Evolutionary conservation across 768 basidiomycete species (phyloP), one percentile per base, ranked within the genome.

Genomic region (Hydnomerulius pinastri): DNA sequence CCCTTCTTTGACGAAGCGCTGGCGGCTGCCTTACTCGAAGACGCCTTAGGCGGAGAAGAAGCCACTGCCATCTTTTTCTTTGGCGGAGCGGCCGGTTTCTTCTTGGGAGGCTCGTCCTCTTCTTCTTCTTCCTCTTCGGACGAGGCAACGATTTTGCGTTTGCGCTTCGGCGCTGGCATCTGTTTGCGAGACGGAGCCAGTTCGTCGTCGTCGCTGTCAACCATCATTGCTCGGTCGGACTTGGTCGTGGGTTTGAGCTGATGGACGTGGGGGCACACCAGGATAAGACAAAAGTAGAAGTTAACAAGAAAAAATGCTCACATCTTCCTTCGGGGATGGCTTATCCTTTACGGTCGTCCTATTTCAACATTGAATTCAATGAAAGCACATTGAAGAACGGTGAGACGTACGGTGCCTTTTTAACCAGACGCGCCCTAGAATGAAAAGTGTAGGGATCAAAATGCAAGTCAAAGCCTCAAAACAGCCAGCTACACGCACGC

Each of bases 61-160:
- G 50, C 32, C 2, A 68, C 55, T 1, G 71, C 69, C 12, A 60
- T 46, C 50, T 76, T 77, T 67, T 77, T 77, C 65, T 67, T 74
- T 2, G 73, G 73, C 2, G 76, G 73, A 0, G 71, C 58, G 13
- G 51, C 30, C 33, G 51, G 59, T 28, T 55, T 64, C 54, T 65
- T 65, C 55, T 58, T 59, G 5, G 61, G 56, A 2, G 58, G 57
- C 29, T 70, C 70, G 13, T 73, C 74, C 13, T 75, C 73, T 20
- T 74, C 74, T 25, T 76, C 75, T 4, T 76, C 75, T 20, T 39
- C 36, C 0, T 70, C 43, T 11, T 73, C 35, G 6, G 71, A 45
- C 12, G 74, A 38, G 7, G 67, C 61, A 3, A 62, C 44, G n/a
- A n/a, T n/a, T 2, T 55, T 33, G 46, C 69, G 69, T 58, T 70